phyloP scores from a whole-genome alignment of 2,329 filamentous ascomycete species.

The Aureobasidium leucospermi region DNA sequence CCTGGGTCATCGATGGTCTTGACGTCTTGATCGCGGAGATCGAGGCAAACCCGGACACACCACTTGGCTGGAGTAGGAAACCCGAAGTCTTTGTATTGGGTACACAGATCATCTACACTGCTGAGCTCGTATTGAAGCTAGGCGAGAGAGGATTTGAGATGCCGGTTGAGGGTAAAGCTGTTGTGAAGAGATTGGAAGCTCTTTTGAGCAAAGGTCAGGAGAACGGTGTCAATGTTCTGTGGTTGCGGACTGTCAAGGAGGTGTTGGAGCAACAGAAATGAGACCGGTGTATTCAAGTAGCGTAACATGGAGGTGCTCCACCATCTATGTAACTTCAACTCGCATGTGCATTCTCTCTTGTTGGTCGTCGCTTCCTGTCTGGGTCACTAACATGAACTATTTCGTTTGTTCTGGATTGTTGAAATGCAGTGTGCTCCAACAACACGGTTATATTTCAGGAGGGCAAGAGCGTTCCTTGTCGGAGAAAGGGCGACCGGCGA shows the following conservation, averaged over 20 bases:
- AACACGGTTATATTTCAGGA: no score
- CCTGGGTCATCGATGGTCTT: conserved; percentile 49
- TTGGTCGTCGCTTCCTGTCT: no score
- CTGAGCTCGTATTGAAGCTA: conserved; percentile 31
- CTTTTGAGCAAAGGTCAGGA: conserved; percentile 21
- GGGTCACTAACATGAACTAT: no score
- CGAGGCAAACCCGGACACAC: conserved; percentile 47
- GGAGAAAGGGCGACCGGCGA: no score
- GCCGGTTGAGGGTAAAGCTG: conserved; percentile 17
- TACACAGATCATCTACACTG: conserved; percentile 35
- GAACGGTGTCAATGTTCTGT: conserved; percentile 29
- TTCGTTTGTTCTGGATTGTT: no score
- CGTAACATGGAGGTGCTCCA: no score
- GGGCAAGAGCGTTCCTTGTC: no score
- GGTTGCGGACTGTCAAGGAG: conserved; percentile 29
- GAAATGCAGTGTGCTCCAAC: no score
- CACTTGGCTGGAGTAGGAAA: conserved; percentile 66
- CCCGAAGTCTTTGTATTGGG: conserved; percentile 59
- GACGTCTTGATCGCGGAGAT: conserved; percentile 32
- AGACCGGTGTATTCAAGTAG: neutral
- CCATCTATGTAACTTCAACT: no score
- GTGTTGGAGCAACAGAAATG: conserved; percentile 21
- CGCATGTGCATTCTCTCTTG: no score
- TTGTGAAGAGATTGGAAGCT: conserved; percentile 24
- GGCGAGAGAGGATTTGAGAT: conserved; percentile 16